phyloP scores from a whole-genome alignment of 2,329 filamentous ascomycete species.

The Pseudopyrenochaeta lycopersici region DNA sequence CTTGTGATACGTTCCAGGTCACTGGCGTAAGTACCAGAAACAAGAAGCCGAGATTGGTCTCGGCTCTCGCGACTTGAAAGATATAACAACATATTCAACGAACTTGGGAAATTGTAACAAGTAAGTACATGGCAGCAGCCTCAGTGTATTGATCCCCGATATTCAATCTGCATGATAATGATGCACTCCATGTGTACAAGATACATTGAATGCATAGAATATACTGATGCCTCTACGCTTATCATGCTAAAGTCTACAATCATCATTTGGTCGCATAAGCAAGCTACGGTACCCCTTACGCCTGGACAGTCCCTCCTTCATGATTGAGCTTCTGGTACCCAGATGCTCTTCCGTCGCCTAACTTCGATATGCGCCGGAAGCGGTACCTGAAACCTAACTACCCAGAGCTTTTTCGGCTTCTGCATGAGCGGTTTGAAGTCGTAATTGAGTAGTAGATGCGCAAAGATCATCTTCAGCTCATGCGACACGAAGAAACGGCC shows the following conservation, averaged over 20 bases:
- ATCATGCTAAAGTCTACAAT: neutral
- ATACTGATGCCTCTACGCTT: too few species aligned
- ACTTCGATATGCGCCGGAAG: slow-evolving; percentile 13
- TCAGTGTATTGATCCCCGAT: too few species aligned
- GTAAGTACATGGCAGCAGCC: too few species aligned
- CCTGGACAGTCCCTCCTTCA: neutral
- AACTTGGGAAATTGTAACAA: too few species aligned
- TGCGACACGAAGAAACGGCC: slow-evolving; percentile 50
- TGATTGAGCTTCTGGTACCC: slow-evolving; percentile 11
- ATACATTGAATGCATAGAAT: too few species aligned
- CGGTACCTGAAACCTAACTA: slow-evolving; percentile 19
- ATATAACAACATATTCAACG: too few species aligned
- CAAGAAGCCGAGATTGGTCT: too few species aligned
- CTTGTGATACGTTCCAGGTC: too few species aligned
- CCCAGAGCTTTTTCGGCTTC: slow-evolving; percentile 30
- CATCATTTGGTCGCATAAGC: neutral
- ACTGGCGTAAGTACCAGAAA: too few species aligned
- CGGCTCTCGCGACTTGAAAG: too few species aligned
- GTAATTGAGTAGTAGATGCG: slow-evolving; percentile 49
- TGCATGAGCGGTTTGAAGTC: slow-evolving; percentile 41
- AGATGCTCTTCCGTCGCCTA: slow-evolving; percentile 15
- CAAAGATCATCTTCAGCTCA: slow-evolving; percentile 50
- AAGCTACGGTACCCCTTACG: neutral
- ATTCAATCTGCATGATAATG: too few species aligned
- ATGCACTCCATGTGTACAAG: too few species aligned